These are phyloP conservation scores for Artemisia argyi DNA, from an alignment of 129 eudicot species.

Conservation along the genomic window DNA sequence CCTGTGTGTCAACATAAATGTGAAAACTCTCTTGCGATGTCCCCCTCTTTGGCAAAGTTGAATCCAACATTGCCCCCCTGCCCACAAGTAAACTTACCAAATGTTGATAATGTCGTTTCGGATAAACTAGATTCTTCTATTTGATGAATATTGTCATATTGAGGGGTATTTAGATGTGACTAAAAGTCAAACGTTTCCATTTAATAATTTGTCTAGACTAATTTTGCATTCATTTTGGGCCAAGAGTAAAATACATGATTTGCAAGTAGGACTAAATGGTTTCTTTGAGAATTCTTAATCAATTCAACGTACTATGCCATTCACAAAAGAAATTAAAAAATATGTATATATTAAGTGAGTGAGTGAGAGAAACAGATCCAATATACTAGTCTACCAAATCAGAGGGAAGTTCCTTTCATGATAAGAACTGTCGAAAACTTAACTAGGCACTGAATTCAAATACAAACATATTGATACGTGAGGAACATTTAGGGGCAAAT, in stretches of 20 bases:
- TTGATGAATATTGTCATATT: background rate
- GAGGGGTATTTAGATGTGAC: conserved; percentile 1
- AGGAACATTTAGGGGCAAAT: too few relatives aligned
- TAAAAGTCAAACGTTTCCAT: background rate
- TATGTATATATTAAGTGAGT: background rate
- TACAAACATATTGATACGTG: too few relatives aligned
- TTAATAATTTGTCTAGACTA: background rate
- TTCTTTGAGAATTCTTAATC: background rate
- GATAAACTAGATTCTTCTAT: background rate
- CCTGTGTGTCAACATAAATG: background rate
- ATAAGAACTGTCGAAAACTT: too few relatives aligned
- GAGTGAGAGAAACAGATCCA: too few relatives aligned
- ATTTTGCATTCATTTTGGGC: background rate
- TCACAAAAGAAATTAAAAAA: background rate
- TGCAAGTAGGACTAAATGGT: background rate
- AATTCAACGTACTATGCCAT: background rate
- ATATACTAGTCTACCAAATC: too few relatives aligned
- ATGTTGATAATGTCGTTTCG: background rate
- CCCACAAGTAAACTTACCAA: background rate
- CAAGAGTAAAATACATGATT: background rate
- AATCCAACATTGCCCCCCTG: background rate
- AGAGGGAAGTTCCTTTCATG: too few relatives aligned
- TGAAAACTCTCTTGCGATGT: background rate
- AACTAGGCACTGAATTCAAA: too few relatives aligned
- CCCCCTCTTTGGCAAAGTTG: background rate